phyloP scores from a whole-genome alignment of 257 asterid genomes.

The Solanum dulcamara region DNA sequence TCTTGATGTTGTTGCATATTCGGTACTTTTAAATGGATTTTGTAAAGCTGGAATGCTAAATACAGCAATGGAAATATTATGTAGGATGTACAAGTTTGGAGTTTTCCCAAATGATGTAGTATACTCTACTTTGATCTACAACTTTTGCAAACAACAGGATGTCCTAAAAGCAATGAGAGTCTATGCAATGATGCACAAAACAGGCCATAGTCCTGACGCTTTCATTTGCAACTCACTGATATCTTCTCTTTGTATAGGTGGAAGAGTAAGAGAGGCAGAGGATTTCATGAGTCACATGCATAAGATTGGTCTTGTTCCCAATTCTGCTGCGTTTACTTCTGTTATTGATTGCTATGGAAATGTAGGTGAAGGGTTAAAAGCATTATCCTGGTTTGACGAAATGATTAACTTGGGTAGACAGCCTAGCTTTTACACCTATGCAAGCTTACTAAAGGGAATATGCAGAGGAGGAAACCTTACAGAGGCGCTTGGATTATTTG shows the following conservation, averaged over 20 bases:
- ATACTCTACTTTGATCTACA: constrained; percentile 49
- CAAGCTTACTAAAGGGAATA: constrained; percentile 60
- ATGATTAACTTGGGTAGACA: constrained; percentile 54
- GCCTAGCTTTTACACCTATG: constrained; percentile 57
- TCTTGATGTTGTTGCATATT: constrained; percentile 67
- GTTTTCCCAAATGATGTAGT: constrained; percentile 38
- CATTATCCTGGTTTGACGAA: constrained; percentile 42
- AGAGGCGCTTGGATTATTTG: constrained; percentile 46
- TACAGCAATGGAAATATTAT: constrained; percentile 44
- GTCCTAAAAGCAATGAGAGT: constrained; percentile 38
- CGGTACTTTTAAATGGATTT: constrained; percentile 75
- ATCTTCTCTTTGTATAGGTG: constrained; percentile 51
- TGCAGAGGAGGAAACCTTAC: constrained; percentile 50
- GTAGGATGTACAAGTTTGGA: constrained; percentile 54
- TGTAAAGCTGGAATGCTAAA: constrained; percentile 50
- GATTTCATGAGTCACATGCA: constrained; percentile 47
- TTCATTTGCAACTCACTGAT: constrained; percentile 50
- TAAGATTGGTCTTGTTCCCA: constrained; percentile 37
- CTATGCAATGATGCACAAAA: constrained; percentile 36
- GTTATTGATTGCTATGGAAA: constrained; percentile 46
- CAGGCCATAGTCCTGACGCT: constrained; percentile 32
- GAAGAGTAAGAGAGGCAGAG: constrained; percentile 59
- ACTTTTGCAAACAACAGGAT: constrained; percentile 52
- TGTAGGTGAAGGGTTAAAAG: constrained; percentile 51
- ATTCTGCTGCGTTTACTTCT: constrained; percentile 48